Evolutionary conservation across 129 eudicot species (phyloP).

Genomic region (Tagetes patula): DNA sequence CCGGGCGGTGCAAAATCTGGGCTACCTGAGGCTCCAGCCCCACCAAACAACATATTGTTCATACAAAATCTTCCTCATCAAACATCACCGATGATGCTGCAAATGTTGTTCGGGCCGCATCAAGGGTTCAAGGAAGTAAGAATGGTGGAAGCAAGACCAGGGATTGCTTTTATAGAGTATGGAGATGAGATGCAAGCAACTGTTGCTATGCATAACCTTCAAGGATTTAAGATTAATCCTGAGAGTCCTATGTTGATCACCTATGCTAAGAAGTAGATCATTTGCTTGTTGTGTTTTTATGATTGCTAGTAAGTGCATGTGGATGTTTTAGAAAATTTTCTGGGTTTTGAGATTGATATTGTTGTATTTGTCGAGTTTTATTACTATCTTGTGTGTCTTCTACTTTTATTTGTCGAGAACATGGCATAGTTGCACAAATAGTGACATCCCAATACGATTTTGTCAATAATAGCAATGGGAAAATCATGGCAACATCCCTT

Average conservation of each 20-base stretch:
- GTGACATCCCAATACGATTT: too few relatives aligned
- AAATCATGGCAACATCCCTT: too few relatives aligned
- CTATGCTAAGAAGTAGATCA: conserved; percentile 79
- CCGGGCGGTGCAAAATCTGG: conserved; percentile 66
- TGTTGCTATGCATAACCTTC: conserved; percentile 82
- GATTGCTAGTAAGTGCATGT: not conserved
- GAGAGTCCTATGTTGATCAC: conserved; percentile 79
- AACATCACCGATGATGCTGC: conserved; percentile 81
- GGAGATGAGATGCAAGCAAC: conserved; percentile 93
- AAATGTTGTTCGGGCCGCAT: conserved; percentile 80
- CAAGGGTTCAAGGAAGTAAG: conserved; percentile 96
- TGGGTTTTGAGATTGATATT: conserved; percentile 4
- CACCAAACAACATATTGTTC: conserved; percentile 87
- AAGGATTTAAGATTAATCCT: conserved; percentile 69
- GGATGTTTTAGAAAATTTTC: not conserved
- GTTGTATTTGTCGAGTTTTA: not conserved
- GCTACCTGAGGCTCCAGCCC: conserved; percentile 79
- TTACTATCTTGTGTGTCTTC: not conserved
- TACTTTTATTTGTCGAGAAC: not conserved
- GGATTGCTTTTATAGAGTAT: conserved; percentile 89
- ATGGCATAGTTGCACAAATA: too few relatives aligned
- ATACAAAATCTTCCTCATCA: conserved; percentile 91
- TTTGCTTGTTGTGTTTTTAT: conserved; percentile 10
- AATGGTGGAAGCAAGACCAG: conserved; percentile 97
- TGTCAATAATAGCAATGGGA: too few relatives aligned